Evolutionary conservation across 305 asterid genomes (phyloP).

Genomic region (Rubia tinctorum): DNA sequence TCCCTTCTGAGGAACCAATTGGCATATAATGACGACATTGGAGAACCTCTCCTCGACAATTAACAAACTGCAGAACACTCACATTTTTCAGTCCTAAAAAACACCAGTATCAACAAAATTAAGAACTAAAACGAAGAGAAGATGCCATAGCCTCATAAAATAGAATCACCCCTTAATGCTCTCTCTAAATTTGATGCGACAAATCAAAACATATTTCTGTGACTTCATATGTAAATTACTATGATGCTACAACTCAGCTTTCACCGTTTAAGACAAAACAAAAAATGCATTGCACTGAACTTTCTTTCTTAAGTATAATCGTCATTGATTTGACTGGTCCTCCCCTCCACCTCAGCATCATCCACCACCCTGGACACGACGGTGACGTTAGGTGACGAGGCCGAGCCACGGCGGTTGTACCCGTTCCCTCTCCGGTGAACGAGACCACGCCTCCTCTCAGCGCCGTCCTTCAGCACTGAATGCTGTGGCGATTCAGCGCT

Average conservation of each 20-base stretch:
- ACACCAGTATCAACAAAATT: background rate
- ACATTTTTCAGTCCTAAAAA: slow-evolving; percentile 13
- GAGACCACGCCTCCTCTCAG: no score
- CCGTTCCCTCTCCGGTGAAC: no score
- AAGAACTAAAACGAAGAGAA: slow-evolving; percentile 12
- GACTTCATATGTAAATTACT: background rate
- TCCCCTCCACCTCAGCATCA: no score
- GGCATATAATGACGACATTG: slow-evolving; percentile 95
- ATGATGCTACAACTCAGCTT: background rate
- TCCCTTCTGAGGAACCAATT: slow-evolving; percentile 58
- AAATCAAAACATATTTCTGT: background rate
- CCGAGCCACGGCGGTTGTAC: no score
- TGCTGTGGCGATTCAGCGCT: no score
- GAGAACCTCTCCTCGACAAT: slow-evolving; percentile 74
- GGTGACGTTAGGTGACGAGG: no score
- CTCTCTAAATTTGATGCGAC: background rate
- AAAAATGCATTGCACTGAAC: background rate
- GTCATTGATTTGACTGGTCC: no score
- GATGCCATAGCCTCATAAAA: background rate
- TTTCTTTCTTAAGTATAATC: background rate
- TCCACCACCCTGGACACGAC: no score
- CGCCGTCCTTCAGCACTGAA: no score
- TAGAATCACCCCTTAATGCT: background rate
- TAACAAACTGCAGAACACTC: slow-evolving; percentile 54
- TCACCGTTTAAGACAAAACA: background rate